Percentiles rank a stretch among this genome's conserved stretches.
These are phyloP conservation scores for Raphanus hybrid DNA, from an alignment of 441 rosid genomes.

Conservation along the genomic window DNA sequence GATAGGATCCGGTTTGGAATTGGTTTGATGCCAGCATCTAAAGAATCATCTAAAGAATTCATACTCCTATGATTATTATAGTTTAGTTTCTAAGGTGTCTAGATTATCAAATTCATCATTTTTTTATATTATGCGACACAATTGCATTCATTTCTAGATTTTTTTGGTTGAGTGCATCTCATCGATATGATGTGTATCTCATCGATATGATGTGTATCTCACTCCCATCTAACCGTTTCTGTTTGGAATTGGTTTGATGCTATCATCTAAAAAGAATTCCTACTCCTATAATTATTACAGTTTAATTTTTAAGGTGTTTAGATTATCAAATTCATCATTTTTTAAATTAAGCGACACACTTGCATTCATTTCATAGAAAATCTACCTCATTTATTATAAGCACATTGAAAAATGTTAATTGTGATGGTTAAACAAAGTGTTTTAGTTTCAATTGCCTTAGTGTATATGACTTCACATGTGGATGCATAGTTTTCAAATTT, in stretches of 20 bases:
- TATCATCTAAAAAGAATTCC: neutral
- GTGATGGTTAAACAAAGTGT: too few relatives aligned
- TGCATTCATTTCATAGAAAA: neutral
- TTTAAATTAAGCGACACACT: neutral
- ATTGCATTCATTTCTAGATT: neutral
- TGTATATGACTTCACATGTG: too few relatives aligned
- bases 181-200: too few relatives aligned
- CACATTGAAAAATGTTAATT: too few relatives aligned
- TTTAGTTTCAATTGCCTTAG: too few relatives aligned
- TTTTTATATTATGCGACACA: neutral
- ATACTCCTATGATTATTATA: neutral
- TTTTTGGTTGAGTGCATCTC: too few relatives aligned
- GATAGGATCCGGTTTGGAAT: neutral
- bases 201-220: too few relatives aligned
- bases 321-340: neutral
- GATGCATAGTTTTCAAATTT: too few relatives aligned
- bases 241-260: neutral
- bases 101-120: neutral
- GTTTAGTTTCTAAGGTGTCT: constrained; percentile 2
- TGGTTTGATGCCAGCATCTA: constrained; percentile 8
- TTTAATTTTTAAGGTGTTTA: constrained; percentile 5
- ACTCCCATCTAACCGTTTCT: too few relatives aligned
- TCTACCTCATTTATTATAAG: too few relatives aligned
- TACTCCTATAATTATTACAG: neutral
- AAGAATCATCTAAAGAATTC: neutral